Base-by-base conservation (phyloP, 768 basidiomycete species). In the Termitomyces sp. region DNA sequence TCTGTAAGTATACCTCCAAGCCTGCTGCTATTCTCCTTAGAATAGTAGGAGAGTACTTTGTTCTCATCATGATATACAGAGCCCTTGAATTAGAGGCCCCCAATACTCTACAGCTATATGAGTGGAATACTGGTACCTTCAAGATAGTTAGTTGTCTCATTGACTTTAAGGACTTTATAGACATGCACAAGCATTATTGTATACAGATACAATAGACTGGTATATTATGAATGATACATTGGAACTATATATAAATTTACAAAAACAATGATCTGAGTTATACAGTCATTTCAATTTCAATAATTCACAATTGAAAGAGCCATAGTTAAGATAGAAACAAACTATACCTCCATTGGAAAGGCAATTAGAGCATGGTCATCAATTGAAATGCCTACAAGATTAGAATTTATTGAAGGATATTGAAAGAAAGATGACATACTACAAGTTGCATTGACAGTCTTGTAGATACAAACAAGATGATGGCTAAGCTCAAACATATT, bases 401-500 rank as follows among this genome's bases (percentile, higher is more conserved):
- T 14, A 49, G 46, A 28, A 21, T 42, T 28, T 38, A n/a, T n/a
- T n/a, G 8, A 10, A 23, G 15, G 43, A 5, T 37, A 15, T 21
- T n/a, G 48, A 53, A 17, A 43, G 5, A 51, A 37, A 3, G 14
- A 23, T 31, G 12, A 71, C 81, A 19, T 68, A 89, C 87, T 89
- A 63, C 82, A 76, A 48, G 93, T 95, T 53, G 86, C 88, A 66
- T 97, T 98, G 5, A 90, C 83, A 2, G 94, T 96, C 80, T 99
- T 99, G 76, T 99, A 98, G 53, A 99, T 97, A 8, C 97, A 96
- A 60, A 98, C 95, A 14, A 98, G 79, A n/a, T 95, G 87, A 67
- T 97, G 91, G 56, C 92, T 92, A 33, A 98, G 78, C 68, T 98
- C 97, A 65, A 99, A 98, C 96, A 98, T 97, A 71, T 97, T 94